Percentiles rank a stretch among this genome's conserved stretches.
These are phyloP conservation scores for Conoideocrella luteorostrata DNA, from an alignment of 2,329 filamentous ascomycete species.

Conservation along the genomic window DNA sequence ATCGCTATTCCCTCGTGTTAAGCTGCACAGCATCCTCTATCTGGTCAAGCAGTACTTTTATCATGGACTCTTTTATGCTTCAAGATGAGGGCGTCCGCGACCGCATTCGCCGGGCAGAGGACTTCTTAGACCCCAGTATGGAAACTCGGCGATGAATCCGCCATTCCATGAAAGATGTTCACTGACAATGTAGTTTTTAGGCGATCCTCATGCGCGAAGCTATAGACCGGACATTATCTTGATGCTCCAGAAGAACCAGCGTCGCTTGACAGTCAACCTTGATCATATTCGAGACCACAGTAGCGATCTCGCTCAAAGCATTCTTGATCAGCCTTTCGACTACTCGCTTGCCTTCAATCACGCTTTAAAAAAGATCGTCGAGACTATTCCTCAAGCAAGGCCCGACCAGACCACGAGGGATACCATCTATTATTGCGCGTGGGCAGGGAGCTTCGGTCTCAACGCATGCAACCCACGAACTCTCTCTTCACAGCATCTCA, in stretches of 20 bases:
- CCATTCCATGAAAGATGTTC: background rate
- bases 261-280: constrained; percentile 65
- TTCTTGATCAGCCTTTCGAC: constrained; percentile 83
- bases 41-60: constrained; percentile 9
- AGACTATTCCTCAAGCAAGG: constrained; percentile 68
- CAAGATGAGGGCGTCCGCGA: constrained; percentile 79
- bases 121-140: constrained; percentile 91
- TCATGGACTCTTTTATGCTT: constrained; percentile 68
- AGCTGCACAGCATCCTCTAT: background rate
- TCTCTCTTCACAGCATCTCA: constrained; percentile 79
- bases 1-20: background rate
- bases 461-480: constrained; percentile 93
- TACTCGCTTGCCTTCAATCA: constrained; percentile 82
- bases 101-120: constrained; percentile 78
- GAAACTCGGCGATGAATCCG: background rate
- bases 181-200: constrained; percentile 20
- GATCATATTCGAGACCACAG: constrained; percentile 90
- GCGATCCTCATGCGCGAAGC: constrained; percentile 54
- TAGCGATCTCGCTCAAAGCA: constrained; percentile 67
- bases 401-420: constrained; percentile 72
- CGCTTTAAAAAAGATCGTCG: constrained; percentile 82
- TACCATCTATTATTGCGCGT: constrained; percentile 92
- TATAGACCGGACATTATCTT: constrained; percentile 85
- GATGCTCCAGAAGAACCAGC: constrained; percentile 63
- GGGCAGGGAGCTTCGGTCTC: constrained; percentile 90